These are phyloP conservation scores for Hanseniaspora mollemarum DNA, from an alignment of 805 yeast genomes.

Conservation along the genomic window DNA sequence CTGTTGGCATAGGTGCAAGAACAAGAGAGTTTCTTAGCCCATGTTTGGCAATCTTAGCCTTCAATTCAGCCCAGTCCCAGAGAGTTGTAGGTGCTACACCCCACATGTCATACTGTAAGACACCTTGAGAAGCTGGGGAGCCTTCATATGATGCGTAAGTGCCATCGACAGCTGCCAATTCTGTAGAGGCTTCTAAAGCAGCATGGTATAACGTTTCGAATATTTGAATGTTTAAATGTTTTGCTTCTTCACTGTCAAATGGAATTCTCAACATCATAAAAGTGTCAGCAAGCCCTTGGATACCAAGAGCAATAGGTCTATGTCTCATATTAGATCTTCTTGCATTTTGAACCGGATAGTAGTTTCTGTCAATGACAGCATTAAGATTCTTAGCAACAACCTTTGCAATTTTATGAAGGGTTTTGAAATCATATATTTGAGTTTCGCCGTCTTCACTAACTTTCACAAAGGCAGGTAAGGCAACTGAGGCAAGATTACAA, in stretches of 20 bases:
- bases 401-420: conserved; percentile 65
- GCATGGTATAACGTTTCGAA: conserved; percentile 95
- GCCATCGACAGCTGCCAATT: conserved; percentile 61
- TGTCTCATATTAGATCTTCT: conserved; percentile 63
- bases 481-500: conserved; percentile 85
- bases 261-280: conserved; percentile 72
- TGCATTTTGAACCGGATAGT: conserved; percentile 75
- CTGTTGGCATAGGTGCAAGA: conserved; percentile 96
- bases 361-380: conserved; percentile 70
- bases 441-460: conserved; percentile 35
- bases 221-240: conserved; percentile 63
- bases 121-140: conserved; percentile 82
- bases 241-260: conserved; percentile 74
- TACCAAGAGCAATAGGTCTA: conserved; percentile 94
- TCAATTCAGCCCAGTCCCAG: conserved; percentile 76
- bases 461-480: conserved; percentile 67
- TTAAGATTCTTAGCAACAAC: conserved; percentile 70
- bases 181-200: conserved; percentile 76
- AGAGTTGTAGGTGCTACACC: conserved; percentile 59
- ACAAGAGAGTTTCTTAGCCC: conserved; percentile 82
- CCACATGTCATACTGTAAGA: conserved; percentile 84
- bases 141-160: conserved; percentile 64
- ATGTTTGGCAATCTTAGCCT: conserved; percentile 42
- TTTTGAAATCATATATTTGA: conserved; percentile 54
- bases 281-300: conserved; percentile 91